Evolutionary conservation across 148 eudicot genomes (phyloP).

Genomic region (Camellia lanceoleosa): DNA sequence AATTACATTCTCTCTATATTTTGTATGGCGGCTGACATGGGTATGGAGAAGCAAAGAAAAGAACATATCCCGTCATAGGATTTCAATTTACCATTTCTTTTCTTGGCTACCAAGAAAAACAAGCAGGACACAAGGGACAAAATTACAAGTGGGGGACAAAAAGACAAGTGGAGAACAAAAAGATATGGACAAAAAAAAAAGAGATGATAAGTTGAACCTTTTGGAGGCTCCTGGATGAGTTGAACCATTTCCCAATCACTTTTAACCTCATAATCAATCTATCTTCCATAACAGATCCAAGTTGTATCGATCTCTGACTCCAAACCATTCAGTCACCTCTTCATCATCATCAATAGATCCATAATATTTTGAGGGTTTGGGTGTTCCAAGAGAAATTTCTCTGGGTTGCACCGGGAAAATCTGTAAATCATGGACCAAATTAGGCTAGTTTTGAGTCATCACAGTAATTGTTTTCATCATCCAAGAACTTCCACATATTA

Average conservation of each 20-base stretch:
- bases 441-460: background rate
- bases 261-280: no score
- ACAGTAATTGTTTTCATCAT: slow-evolving; percentile 17
- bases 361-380: slow-evolving; percentile 29
- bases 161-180: no score
- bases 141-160: no score
- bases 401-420: slow-evolving; percentile 35
- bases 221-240: no score
- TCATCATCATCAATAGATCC: slow-evolving; percentile 24
- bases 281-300: background rate
- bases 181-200: no score
- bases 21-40: no score
- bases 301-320: background rate
- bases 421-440: slow-evolving; percentile 18
- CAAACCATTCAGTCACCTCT: slow-evolving; percentile 49
- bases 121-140: background rate
- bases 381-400: slow-evolving; percentile 28
- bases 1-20: no score
- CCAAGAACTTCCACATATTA: slow-evolving; percentile 22
- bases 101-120: background rate
- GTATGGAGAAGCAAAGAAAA: background rate
- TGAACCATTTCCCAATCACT: no score
- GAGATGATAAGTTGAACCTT: no score
- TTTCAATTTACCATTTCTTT: background rate
- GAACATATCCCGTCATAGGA: background rate